A percentile compares a stretch with the other conserved stretches of the same genome.
These are phyloP conservation scores for Lipomyces japonicus DNA, from an alignment of 805 yeast species.

Conservation along the genomic window DNA sequence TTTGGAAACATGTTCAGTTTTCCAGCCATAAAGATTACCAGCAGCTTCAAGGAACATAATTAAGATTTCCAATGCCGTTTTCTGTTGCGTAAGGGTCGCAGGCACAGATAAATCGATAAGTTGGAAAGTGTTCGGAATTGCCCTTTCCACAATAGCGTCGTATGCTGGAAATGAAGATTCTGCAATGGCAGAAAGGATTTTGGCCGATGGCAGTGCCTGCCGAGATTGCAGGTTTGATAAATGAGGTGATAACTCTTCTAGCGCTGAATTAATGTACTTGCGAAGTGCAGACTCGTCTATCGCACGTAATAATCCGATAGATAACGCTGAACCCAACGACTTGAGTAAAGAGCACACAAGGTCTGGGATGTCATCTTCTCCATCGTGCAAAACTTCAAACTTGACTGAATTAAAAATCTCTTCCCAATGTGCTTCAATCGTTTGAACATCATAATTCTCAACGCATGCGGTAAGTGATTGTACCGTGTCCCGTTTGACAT, in stretches of 20 bases:
- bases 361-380: slow-evolving; percentile 44
- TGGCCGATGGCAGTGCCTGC: slow-evolving; percentile 58
- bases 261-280: slow-evolving; percentile 40
- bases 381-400: slow-evolving; percentile 81
- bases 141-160: slow-evolving; percentile 42
- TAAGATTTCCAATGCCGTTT: slow-evolving; percentile 56
- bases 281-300: slow-evolving; percentile 37
- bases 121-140: slow-evolving; percentile 45
- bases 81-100: slow-evolving; percentile 48
- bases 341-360: slow-evolving; percentile 46
- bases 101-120: slow-evolving; percentile 34
- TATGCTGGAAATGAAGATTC: slow-evolving; percentile 47
- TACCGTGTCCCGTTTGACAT: slow-evolving; percentile 68
- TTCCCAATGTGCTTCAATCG: slow-evolving; percentile 59
- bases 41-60: slow-evolving; percentile 57
- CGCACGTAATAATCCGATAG: slow-evolving; percentile 33
- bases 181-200: slow-evolving; percentile 55
- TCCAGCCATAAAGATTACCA: slow-evolving; percentile 43
- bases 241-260: slow-evolving; percentile 47
- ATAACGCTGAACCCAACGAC: slow-evolving; percentile 41
- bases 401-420: slow-evolving; percentile 84
- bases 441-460: slow-evolving; percentile 46
- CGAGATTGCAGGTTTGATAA: slow-evolving; percentile 50
- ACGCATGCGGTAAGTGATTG: slow-evolving; percentile 58
- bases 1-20: slow-evolving; percentile 5